A percentile compares a stretch with the other conserved stretches of the same genome.
phyloP scores from a whole-genome alignment of 257 asterid species.

The Leonotis leonurus region DNA sequence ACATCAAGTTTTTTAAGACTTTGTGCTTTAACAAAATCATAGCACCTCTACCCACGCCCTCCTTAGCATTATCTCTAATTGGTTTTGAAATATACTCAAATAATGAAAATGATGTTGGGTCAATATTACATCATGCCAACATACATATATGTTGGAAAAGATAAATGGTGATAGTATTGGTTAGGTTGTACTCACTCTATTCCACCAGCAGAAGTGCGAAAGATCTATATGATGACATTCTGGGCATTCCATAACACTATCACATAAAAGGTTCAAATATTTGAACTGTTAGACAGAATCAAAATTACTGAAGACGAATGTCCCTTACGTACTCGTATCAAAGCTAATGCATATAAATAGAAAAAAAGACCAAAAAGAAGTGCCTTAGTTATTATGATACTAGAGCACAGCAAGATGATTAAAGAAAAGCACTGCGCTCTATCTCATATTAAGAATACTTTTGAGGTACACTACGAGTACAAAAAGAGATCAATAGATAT shows the following conservation, averaged over 20 bases:
- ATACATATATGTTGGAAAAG: background rate
- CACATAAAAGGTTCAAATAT: constrained; percentile 14
- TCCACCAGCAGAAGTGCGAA: constrained; percentile 99
- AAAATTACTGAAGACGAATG: background rate
- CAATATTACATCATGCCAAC: constrained; percentile 9
- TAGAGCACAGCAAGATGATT: background rate
- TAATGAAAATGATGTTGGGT: constrained; percentile 12
- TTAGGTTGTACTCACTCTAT: constrained; percentile 50
- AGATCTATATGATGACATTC: constrained; percentile 70
- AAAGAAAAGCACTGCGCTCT: background rate
- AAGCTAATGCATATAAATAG: background rate
- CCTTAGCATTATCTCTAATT: constrained; percentile 53
- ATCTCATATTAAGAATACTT: background rate
- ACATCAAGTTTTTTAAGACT: constrained; percentile 63
- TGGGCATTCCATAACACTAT: constrained; percentile 64
- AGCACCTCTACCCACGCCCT: constrained; percentile 51
- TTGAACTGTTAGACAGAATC: constrained; percentile 1
- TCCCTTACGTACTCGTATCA: background rate
- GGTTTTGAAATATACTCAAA: constrained; percentile 73
- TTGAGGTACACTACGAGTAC: background rate
- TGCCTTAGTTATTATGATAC: background rate
- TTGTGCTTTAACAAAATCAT: constrained; percentile 81
- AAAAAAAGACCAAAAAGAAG: background rate
- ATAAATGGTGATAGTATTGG: background rate
- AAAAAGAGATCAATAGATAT: background rate